Evolutionary conservation across 768 basidiomycete genomes (phyloP), one percentile per base, ranked within the genome.

Genomic region (Phaeotremella skinneri): DNA sequence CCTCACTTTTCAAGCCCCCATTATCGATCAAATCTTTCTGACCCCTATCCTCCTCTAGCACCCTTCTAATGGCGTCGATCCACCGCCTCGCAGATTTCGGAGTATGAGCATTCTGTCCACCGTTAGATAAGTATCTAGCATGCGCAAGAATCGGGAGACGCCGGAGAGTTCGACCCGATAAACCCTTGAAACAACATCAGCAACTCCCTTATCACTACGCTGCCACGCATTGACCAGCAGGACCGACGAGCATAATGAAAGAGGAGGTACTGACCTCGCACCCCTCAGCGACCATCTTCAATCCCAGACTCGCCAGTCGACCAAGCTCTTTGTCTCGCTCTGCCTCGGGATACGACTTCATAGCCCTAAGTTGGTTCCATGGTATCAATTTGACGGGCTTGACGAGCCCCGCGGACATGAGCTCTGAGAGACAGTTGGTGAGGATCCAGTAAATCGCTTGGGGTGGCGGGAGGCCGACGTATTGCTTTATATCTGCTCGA

Each of bases 401-500:
- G 26, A 98, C 81, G 48, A 98, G 84, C 1, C 87, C 85, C 61
- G 84, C 87, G 16, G 78, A 75, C 63, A 90, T 81, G 56, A 99
- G 84, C 74, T 98, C 94, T 27, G 81, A 78, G 14, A 99, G 79
- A 70, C 89, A 92, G 4, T 85, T 85, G 5, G 86, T 83, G 27
- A 98, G 79, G 63, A 99, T 97, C 76, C 91, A 89, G 78, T 96
- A 98, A 48, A 97, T 84, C 0, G 92, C 96, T 63, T 92, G 88
- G 16, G 87, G 83, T 4, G 92, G 86, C 0, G 96, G 96, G 5
- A 91, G 82, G 64, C 92, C 93, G 20, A 97, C 83, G 69, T 91
- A 96, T 80, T 94, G 93, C 20, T 96, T 85, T 49, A 98, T 91
- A 69, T 99, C 96, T 7, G 94, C 96, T 39, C 96, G 87, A 72